These are phyloP conservation scores for Symmetrospora coprosmae DNA, from an alignment of 768 basidiomycete species.

Conservation along the genomic window DNA sequence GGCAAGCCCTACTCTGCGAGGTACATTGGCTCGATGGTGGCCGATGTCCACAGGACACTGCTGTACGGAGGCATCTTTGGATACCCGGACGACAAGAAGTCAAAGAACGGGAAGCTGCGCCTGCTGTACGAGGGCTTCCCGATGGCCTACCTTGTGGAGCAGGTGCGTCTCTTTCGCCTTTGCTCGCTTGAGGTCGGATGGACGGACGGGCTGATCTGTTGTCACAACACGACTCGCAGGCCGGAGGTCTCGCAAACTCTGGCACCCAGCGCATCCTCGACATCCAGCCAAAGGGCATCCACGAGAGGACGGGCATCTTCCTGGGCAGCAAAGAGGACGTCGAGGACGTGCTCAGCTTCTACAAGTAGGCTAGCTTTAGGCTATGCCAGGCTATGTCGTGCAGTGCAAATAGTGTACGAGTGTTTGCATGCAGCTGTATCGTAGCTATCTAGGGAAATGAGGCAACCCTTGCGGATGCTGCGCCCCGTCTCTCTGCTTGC, in stretches of 20 bases:
- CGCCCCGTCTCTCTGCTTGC: no score
- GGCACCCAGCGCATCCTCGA: conserved; percentile 88
- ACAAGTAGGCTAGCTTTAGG: conserved; percentile 45
- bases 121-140: conserved; percentile 95
- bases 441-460: no score
- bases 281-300: conserved; percentile 68
- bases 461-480: no score
- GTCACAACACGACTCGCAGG: conserved; percentile 43
- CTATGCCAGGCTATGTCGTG: no score
- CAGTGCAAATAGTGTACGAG: no score
- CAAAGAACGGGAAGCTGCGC: conserved; percentile 84
- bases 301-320: conserved; percentile 85
- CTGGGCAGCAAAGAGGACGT: conserved; percentile 89
- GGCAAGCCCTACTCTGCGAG: conserved; percentile 51
- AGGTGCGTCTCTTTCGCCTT: conserved; percentile 44
- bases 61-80: conserved; percentile 98
- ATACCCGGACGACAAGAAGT: conserved; percentile 96
- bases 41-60: conserved; percentile 89
- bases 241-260: conserved; percentile 90
- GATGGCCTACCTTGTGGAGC: conserved; percentile 88
- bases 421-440: no score
- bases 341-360: conserved; percentile 72
- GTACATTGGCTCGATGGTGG: conserved; percentile 97
- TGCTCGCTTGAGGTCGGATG: background rate
- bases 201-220: background rate